Conservation (phyloP, 2,329 filamentous ascomycete genomes). For the Bimuria novae-zelandiae region DNA sequence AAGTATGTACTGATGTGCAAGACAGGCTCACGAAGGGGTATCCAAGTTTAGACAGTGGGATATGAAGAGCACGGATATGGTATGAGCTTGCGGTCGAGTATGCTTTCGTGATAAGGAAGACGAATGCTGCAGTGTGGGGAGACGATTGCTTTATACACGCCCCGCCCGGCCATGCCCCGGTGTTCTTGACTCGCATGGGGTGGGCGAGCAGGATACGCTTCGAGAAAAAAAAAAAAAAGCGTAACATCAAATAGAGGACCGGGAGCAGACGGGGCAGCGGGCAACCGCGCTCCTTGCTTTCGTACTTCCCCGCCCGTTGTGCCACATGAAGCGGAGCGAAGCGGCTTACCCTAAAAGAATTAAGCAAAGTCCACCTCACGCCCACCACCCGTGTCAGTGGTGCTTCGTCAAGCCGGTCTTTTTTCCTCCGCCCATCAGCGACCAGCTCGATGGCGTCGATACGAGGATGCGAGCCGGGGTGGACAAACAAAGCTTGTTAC, state of each 20-base stretch:
- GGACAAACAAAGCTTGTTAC: slow-evolving; percentile 10
- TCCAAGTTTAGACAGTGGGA: slow-evolving; percentile 5
- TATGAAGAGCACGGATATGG: slow-evolving; percentile 12
- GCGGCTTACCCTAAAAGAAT: slow-evolving; percentile 14
- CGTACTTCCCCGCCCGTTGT: slow-evolving; percentile 30
- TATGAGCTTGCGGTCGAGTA: slow-evolving; percentile 8
- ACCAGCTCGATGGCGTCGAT: slow-evolving; percentile 5
- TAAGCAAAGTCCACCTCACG: slow-evolving; percentile 39
- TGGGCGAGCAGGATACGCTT: slow-evolving; percentile 25
- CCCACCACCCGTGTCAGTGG: slow-evolving; percentile 21
- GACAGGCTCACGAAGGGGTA: background rate
- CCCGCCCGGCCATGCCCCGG: slow-evolving; percentile 24
- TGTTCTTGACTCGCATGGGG: slow-evolving; percentile 32
- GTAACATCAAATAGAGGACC: slow-evolving; percentile 17
- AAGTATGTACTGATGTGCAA: slow-evolving; percentile 1
- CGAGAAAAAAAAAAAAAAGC: slow-evolving; percentile 38
- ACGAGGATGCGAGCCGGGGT: slow-evolving; percentile 3
- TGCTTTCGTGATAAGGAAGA: slow-evolving; percentile 5
- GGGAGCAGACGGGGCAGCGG: slow-evolving; percentile 34
- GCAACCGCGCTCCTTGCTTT: slow-evolving; percentile 39
- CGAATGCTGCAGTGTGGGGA: slow-evolving; percentile 21
- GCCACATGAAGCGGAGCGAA: slow-evolving; percentile 29
- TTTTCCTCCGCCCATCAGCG: slow-evolving; percentile 21
- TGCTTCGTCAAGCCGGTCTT: slow-evolving; percentile 21
- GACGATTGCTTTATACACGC: slow-evolving; percentile 29